These are phyloP conservation scores for Mucor lusitanicus DNA, from an alignment of 371 early-diverging fungal genomes.

Conservation along the genomic window DNA sequence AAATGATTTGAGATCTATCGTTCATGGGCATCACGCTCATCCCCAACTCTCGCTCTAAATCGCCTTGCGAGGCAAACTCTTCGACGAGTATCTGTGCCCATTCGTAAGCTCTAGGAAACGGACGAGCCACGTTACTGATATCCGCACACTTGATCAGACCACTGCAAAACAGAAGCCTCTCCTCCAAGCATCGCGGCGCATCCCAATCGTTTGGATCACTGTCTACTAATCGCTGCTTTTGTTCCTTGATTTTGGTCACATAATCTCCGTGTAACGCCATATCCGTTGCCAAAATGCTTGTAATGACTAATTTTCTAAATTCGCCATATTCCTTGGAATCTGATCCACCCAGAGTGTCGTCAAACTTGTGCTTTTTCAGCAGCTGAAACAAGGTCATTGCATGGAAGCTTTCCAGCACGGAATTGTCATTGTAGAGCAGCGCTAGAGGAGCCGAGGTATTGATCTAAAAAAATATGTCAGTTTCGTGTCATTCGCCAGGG, in stretches of 20 bases:
- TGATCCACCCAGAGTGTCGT: constrained; percentile 29
- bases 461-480: constrained; percentile 2
- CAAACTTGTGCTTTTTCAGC: constrained; percentile 68
- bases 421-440: constrained; percentile 86
- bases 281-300: constrained; percentile 80
- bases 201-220: constrained; percentile 13
- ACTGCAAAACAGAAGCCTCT: constrained; percentile 58
- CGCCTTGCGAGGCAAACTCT: constrained; percentile 69
- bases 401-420: constrained; percentile 93
- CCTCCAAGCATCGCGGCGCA: constrained; percentile 34
- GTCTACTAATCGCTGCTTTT: constrained; percentile 45
- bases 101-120: constrained; percentile 52
- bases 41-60: constrained; percentile 62
- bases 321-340: constrained; percentile 42
- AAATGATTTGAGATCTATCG: constrained; percentile 50
- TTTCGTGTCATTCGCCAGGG: neutral
- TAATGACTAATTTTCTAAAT: constrained; percentile 69
- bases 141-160: constrained; percentile 85
- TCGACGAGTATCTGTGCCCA: constrained; percentile 62
- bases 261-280: constrained; percentile 80
- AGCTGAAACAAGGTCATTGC: constrained; percentile 82
- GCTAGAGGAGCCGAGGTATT: constrained; percentile 73
- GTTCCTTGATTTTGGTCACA: constrained; percentile 68
- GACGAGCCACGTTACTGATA: constrained; percentile 72
- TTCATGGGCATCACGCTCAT: constrained; percentile 55